These are phyloP conservation scores for Brassica carinata DNA, from an alignment of 345 rosid species.

Conservation along the genomic window DNA sequence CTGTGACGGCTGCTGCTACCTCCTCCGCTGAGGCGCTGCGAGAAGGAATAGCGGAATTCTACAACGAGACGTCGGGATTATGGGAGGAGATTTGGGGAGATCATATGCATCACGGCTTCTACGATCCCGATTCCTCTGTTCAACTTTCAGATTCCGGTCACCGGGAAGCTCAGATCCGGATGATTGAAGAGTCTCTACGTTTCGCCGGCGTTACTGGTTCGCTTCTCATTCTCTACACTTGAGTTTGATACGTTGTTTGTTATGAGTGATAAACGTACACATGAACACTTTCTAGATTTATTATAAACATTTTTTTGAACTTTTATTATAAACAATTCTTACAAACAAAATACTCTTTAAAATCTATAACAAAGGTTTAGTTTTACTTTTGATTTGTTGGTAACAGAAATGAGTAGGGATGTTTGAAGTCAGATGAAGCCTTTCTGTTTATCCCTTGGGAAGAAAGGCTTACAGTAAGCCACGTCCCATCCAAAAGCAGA, in stretches of 20 bases:
- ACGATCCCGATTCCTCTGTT: conserved; percentile 48
- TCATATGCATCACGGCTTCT: conserved; percentile 97
- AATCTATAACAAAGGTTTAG: neutral
- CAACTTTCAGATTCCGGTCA: conserved; percentile 54
- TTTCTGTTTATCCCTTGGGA: conserved; percentile 3
- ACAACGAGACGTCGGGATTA: conserved; percentile 78
- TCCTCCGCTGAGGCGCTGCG: conserved; percentile 36
- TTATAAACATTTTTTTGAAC: neutral
- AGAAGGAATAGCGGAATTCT: conserved; percentile 75
- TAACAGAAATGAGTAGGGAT: neutral
- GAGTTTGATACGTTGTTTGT: neutral
- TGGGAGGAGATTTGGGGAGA: conserved; percentile 98
- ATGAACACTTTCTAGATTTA: neutral
- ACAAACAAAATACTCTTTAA: neutral
- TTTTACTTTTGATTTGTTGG: neutral
- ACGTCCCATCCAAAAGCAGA: neutral
- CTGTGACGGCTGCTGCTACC: conserved; percentile 15
- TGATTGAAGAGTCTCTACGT: conserved; percentile 80
- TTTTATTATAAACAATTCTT: neutral
- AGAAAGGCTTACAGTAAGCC: neutral
- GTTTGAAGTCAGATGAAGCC: neutral
- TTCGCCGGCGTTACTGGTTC: conserved; percentile 70
- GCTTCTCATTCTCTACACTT: neutral
- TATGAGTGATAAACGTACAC: neutral
- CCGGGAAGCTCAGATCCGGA: conserved; percentile 76